Evolutionary conservation across 2,329 filamentous ascomycete genomes (phyloP).

Genomic region (Stagonosporopsis rhizophila): DNA sequence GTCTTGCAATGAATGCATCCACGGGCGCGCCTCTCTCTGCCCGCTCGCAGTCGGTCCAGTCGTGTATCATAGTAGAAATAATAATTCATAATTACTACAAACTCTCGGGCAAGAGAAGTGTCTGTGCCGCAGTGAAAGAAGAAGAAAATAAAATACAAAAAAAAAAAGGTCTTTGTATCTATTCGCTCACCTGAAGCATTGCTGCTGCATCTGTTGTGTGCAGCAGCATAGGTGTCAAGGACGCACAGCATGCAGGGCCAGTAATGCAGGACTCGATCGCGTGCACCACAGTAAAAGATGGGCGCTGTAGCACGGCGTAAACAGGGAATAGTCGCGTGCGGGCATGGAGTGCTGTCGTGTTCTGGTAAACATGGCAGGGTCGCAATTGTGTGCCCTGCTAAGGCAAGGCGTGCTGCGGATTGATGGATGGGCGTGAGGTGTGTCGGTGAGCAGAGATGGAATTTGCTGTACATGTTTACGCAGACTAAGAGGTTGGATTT

Average conservation of each 20-base stretch:
- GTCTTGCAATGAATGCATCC: too few relatives aligned
- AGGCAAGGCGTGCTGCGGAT: conserved; percentile 13
- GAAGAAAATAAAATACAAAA: too few relatives aligned
- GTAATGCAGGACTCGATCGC: conserved; percentile 15
- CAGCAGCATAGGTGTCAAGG: too few relatives aligned
- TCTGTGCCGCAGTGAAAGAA: too few relatives aligned
- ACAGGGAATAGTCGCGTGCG: conserved; percentile 14
- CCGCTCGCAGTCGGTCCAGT: conserved; percentile 4
- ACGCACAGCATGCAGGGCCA: background rate
- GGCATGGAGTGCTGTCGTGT: conserved; percentile 7
- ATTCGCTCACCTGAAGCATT: too few relatives aligned
- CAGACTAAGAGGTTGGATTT: too few relatives aligned
- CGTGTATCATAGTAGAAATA: conserved; percentile 8
- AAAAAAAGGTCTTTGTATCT: too few relatives aligned
- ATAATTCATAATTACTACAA: conserved; percentile 5
- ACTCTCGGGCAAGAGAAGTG: too few relatives aligned
- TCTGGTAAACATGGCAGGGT: background rate
- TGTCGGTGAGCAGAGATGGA: too few relatives aligned
- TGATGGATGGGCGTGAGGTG: background rate
- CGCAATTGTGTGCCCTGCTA: conserved; percentile 4
- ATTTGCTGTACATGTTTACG: too few relatives aligned
- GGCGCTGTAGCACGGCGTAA: conserved; percentile 6
- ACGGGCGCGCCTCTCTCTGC: too few relatives aligned
- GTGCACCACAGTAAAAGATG: conserved; percentile 10
- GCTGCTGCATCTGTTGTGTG: too few relatives aligned